Conservation (phyloP, 1,284 basidiomycete genomes). For the Phlebopus sp. region DNA sequence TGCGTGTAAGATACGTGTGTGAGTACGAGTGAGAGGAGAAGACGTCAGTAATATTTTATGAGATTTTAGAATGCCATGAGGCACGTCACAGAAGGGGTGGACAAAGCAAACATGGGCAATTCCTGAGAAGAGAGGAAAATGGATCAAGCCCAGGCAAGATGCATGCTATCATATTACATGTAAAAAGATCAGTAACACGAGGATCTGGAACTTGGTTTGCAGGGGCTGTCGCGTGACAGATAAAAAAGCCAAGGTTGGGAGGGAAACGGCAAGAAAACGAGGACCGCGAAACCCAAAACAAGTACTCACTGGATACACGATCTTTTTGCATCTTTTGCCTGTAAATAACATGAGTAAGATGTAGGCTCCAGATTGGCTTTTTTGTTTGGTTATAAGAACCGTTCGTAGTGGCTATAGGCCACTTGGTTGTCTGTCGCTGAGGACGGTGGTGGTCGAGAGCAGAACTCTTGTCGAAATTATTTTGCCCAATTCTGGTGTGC, state of each 20-base stretch:
- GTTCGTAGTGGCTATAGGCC: constrained; percentile 29
- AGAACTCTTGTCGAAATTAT: constrained; percentile 10
- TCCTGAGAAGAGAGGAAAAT: constrained; percentile 14
- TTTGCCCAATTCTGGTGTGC: constrained; percentile 7
- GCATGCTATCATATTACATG: constrained; percentile 35
- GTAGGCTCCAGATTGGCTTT: constrained; percentile 48
- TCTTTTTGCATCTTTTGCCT: constrained; percentile 46
- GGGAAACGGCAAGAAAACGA: constrained; percentile 27
- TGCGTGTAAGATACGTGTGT: constrained; percentile 12
- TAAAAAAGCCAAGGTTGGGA: constrained; percentile 30
- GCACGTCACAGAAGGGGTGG: constrained; percentile 21
- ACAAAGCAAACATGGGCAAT: constrained; percentile 13
- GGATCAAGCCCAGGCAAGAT: constrained; percentile 11
- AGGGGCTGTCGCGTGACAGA: constrained; percentile 36
- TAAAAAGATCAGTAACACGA: constrained; percentile 36
- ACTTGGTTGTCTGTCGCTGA: constrained; percentile 26
- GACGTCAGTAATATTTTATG: constrained; percentile 25
- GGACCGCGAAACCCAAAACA: constrained; percentile 18
- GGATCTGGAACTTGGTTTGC: constrained; percentile 13
- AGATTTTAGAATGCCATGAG: constrained; percentile 9
- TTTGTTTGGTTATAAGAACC: constrained; percentile 18
- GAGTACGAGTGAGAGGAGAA: constrained; percentile 22
- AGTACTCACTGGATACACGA: constrained; percentile 44
- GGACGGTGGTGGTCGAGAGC: constrained; percentile 32
- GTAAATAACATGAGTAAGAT: constrained; percentile 48